These are phyloP conservation scores for Vickermania ingenoplastis DNA, from an alignment of 208 protist species.

Conservation along the genomic window DNA sequence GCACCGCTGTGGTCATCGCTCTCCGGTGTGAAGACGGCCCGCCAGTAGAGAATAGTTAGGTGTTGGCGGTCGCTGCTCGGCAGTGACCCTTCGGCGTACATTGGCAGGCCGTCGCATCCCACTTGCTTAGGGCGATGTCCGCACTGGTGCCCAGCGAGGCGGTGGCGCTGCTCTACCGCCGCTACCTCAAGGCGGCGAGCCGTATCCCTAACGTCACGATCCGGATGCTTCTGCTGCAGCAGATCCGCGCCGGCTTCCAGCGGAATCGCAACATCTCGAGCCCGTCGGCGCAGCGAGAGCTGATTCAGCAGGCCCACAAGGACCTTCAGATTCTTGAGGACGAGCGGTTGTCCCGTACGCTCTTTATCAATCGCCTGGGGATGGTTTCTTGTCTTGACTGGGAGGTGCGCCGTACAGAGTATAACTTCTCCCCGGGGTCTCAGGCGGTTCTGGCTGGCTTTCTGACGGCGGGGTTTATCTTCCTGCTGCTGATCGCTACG, in stretches of 20 bases:
- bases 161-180: slow-evolving; percentile 71
- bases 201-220: slow-evolving; percentile 82
- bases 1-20: too few relatives aligned
- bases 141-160: slow-evolving; percentile 72
- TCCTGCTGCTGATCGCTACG: slow-evolving; percentile 18
- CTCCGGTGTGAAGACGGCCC: too few relatives aligned
- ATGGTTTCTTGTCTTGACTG: slow-evolving; percentile 86
- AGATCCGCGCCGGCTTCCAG: slow-evolving; percentile 65
- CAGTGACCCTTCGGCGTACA: too few relatives aligned
- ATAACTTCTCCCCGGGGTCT: slow-evolving; percentile 67
- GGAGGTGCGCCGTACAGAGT: slow-evolving; percentile 82
- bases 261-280: slow-evolving; percentile 60
- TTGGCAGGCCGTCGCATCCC: too few relatives aligned
- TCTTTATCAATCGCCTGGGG: slow-evolving; percentile 85
- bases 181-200: slow-evolving; percentile 80
- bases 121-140: slow-evolving; percentile 67
- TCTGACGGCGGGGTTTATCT: slow-evolving; percentile 20
- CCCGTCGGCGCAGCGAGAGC: slow-evolving; percentile 68
- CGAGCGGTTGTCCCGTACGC: slow-evolving; percentile 70
- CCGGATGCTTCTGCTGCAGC: slow-evolving; percentile 78
- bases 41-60: too few relatives aligned
- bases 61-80: too few relatives aligned
- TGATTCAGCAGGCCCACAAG: slow-evolving; percentile 77
- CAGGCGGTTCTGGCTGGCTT: slow-evolving; percentile 34
- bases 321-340: slow-evolving; percentile 77